Base-by-base conservation (phyloP, 192 early-diverging fungal genomes). In the Backusella parvicylindrica region DNA sequence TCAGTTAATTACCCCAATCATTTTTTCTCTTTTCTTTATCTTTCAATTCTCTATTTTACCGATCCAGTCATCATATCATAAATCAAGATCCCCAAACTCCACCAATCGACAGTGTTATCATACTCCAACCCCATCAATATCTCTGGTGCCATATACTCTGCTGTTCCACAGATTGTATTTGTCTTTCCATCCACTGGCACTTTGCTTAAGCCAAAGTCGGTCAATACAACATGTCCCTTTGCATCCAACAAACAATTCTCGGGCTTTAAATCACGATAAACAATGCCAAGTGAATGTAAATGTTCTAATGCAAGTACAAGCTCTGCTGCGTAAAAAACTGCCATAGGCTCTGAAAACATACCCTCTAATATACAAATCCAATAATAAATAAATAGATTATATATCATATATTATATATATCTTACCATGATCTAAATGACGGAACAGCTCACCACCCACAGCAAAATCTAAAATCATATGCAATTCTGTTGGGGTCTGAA, bases 131-230 rank as follows among this genome's bases (percentile, higher is more conserved):
- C 92, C 40, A 85, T 85, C 43, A 89, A 83, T 26, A 93, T 81
- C 41, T 86, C 84, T 74, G 92, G 92, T 1, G 92, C 93, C 84
- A 92, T 89, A 71, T 90, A 95, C 72, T 94, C 91, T 13, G 87
- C 83, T 15, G 94, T 92, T 15, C 93, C 93, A 81, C 92, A 94
- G 21, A 95, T 83, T 0, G 91, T 88, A 65, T 77, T 78, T 18
- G 85, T 83, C 31, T 85, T 88, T 36, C 85, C 84, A 75, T 85
- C 84, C 64, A 89, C 72, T 30, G 87, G 76, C 23, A 77, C 80
- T 79, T 98, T 98, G 30, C 89, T 91, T 1, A 98, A 85, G 7
- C 96, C 96, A 87, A 97, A 98, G 78, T 98, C 96, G 7, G 95
- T 96, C 76, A 98, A 80, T n/a, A 94, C 82, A 50, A 96, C 79